A percentile compares a stretch with the other conserved stretches of the same genome.
Conservation (phyloP, 495 filamentous ascomycete genomes). For the Symbiotaphrina buchneri region DNA sequence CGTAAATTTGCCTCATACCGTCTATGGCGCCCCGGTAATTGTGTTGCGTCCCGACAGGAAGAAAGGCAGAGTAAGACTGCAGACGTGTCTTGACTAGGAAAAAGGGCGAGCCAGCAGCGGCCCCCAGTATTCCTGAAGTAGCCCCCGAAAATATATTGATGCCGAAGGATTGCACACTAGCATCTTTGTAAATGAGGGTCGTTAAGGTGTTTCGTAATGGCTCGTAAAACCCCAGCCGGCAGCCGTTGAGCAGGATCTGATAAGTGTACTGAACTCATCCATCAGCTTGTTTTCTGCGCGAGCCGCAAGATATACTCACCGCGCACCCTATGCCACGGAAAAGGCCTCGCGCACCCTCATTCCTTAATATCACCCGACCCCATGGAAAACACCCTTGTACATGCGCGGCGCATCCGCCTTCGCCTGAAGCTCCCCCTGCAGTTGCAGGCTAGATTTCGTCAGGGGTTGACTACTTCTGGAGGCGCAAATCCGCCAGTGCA, state of each 20-base stretch:
- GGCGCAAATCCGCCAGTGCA: neutral
- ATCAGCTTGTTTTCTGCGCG: neutral
- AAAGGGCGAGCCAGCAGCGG: constrained; percentile 79
- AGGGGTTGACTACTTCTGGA: neutral
- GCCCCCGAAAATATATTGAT: constrained; percentile 90
- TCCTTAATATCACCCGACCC: constrained; percentile 72
- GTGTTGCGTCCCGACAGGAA: constrained; percentile 92
- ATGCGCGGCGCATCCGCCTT: constrained; percentile 64
- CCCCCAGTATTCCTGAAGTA: constrained; percentile 69
- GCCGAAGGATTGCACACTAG: constrained; percentile 52
- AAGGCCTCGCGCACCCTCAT: constrained; percentile 71
- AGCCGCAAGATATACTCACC: constrained; percentile 17
- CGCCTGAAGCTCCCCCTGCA: constrained; percentile 85
- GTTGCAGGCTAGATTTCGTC: constrained; percentile 44
- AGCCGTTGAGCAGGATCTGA: constrained; percentile 90
- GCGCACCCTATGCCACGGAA: constrained; percentile 81
- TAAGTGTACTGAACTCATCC: constrained; percentile 56
- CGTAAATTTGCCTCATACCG: constrained; percentile 59
- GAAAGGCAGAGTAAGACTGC: constrained; percentile 83
- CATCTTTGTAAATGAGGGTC: constrained; percentile 41
- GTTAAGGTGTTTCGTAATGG: constrained; percentile 56
- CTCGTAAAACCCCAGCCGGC: constrained; percentile 94
- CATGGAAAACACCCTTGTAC: constrained; percentile 86
- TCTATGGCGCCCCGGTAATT: constrained; percentile 70
- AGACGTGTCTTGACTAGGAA: constrained; percentile 97